phyloP scores from a whole-genome alignment of 768 basidiomycete genomes.

The Candolleomyces aberdarensis region DNA sequence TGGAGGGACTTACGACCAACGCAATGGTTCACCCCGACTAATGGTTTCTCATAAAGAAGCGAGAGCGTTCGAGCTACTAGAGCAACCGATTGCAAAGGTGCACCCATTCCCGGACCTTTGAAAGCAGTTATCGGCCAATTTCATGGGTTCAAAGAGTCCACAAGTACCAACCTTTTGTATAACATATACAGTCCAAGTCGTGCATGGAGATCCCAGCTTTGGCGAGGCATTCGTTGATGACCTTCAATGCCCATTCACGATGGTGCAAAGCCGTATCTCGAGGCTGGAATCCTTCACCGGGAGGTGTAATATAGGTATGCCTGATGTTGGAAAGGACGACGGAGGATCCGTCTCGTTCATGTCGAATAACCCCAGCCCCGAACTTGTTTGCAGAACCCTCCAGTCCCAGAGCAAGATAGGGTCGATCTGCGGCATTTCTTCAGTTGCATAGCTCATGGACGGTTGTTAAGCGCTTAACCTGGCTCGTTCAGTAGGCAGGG shows the following conservation, averaged over 20 bases:
- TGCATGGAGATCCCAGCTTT: constrained; percentile 68
- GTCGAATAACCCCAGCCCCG: constrained; percentile 89
- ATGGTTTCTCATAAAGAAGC: constrained; percentile 82
- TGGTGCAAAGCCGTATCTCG: constrained; percentile 95
- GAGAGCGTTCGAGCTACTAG: constrained; percentile 90
- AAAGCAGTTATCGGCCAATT: not conserved
- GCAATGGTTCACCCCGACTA: constrained; percentile 98
- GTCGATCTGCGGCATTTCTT: constrained; percentile 42
- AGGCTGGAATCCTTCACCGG: constrained; percentile 96
- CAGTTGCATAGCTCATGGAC: not conserved
- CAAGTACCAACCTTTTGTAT: constrained; percentile 78
- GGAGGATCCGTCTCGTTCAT: constrained; percentile 68
- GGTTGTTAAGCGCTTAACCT: constrained; percentile 25
- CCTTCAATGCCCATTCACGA: constrained; percentile 83
- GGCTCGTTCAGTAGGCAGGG: constrained; percentile 30
- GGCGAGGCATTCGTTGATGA: constrained; percentile 73
- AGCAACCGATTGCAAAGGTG: constrained; percentile 92
- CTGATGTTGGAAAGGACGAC: constrained; percentile 87
- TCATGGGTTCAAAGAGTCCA: not conserved
- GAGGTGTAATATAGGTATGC: constrained; percentile 98
- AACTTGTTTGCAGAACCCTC: constrained; percentile 99
- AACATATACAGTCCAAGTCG: constrained; percentile 93
- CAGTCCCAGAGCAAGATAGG: constrained; percentile 87
- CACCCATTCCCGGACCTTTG: constrained; percentile 99
- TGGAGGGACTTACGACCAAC: constrained; percentile 78